Evolutionary conservation across 148 eudicot genomes (phyloP), one percentile per base, ranked within the genome.

Genomic region (Limonium bicolor): DNA sequence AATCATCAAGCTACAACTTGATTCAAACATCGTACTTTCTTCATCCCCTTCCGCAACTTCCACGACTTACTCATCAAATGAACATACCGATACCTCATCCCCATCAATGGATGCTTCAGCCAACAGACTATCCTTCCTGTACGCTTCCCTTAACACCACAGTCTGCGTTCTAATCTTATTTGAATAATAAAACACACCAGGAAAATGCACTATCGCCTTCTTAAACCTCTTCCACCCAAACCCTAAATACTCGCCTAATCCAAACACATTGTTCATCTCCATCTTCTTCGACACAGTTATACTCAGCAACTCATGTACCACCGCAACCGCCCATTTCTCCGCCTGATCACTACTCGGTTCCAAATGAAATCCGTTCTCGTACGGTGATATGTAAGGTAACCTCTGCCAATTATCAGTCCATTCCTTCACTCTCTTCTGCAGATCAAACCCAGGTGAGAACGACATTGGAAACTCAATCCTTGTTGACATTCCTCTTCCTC

Each of bases 351-450:
- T 54, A 24, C 54, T 60, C 0, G 80, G 70, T 0, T 68, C 51
- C 51, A 80, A 53, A 67, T 80, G 79, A 46, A 69, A 77, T 8
- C 76, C 86, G 40, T 77, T 53, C 68, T 74, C 92, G 40, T 85
- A 85, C 0, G 95, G 92, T 1, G 95, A 80, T 47, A 80, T 70
- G 60, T 74, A 81, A n/a, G 92, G 95, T 69, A 85, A 61, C 41
- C 61, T 55, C 42, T 85, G 77, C 95, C 92, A 85, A 41, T 71
- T 70, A 39, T 75, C 72, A 13, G 77, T 66, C 86, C 82, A 85
- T 28, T 66, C 55, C 52, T 36, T 46, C 29, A 77, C 76, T 58
- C 51, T 76, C 65, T 74, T 80, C 59, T 74, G 69, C 66, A 85
- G 63, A 72, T 80, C 90, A 64, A 80, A 85, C 39, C 90, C 86